phyloP scores from a whole-genome alignment of 805 yeast genomes.

The Candida nitratophila region DNA sequence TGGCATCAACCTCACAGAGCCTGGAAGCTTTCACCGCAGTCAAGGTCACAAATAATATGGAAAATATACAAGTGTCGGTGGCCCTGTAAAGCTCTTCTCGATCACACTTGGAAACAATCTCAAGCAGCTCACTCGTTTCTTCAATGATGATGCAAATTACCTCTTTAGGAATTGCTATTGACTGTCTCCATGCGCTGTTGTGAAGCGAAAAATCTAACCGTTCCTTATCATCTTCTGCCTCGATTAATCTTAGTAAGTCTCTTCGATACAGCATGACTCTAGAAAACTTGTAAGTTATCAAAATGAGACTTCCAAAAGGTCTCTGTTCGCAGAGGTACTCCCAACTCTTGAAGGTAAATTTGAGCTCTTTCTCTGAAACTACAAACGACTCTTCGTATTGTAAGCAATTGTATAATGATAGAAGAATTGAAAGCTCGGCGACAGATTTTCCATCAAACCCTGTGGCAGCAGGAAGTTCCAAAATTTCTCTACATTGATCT shows the following conservation, averaged over 20 bases:
- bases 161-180: neutral
- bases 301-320: slow-evolving; percentile 11
- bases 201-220: neutral
- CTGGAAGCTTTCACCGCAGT: neutral
- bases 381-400: slow-evolving; percentile 29
- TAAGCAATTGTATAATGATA: slow-evolving; percentile 52
- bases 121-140: neutral
- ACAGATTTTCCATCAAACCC: slow-evolving; percentile 74
- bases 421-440: slow-evolving; percentile 55
- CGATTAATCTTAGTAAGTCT: slow-evolving; percentile 9
- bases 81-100: neutral
- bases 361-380: slow-evolving; percentile 15
- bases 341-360: slow-evolving; percentile 18
- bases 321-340: slow-evolving; percentile 16
- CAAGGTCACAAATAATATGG: neutral
- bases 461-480: slow-evolving; percentile 53
- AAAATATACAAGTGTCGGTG: neutral
- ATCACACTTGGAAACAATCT: neutral
- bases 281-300: slow-evolving; percentile 12
- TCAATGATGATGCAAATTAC: neutral
- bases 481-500: slow-evolving; percentile 49
- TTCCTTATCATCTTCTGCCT: slow-evolving; percentile 1
- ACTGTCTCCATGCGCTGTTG: neutral
- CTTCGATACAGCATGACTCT: slow-evolving; percentile 19
- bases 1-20: no score